These are phyloP conservation scores for Violaceomyces palustris DNA, from an alignment of 1,284 basidiomycete genomes.

Conservation along the genomic window DNA sequence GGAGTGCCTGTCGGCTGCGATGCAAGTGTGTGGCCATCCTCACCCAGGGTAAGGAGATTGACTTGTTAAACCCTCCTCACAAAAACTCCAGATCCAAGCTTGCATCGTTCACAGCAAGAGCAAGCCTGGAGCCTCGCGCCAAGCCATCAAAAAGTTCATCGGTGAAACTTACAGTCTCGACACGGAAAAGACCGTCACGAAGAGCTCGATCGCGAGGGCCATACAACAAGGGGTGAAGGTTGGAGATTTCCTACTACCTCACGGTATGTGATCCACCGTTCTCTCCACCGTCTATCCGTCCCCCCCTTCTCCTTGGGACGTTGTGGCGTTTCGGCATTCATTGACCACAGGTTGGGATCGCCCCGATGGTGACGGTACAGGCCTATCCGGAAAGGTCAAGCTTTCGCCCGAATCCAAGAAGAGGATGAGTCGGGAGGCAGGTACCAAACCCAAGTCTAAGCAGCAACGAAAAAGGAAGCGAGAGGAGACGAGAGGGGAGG, in stretches of 20 bases:
- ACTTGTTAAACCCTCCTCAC: background rate
- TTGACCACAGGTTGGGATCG: background rate
- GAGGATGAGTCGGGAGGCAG: too few relatives aligned
- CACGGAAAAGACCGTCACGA: background rate
- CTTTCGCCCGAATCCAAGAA: background rate
- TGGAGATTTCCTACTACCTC: background rate
- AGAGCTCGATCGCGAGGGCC: background rate
- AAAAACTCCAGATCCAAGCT: background rate
- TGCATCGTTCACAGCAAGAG: background rate
- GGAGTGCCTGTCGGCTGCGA: too few relatives aligned
- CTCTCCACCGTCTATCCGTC: too few relatives aligned
- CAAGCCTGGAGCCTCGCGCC: background rate
- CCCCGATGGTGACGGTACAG: background rate
- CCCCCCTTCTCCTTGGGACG: too few relatives aligned
- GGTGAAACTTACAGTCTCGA: background rate
- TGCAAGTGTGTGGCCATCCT: too few relatives aligned
- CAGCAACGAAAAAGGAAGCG: too few relatives aligned
- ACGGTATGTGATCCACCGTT: too few relatives aligned
- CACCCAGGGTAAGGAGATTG: too few relatives aligned
- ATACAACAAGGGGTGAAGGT: background rate
- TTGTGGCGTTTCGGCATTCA: background rate
- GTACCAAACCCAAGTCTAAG: too few relatives aligned
- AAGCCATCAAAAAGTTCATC: background rate
- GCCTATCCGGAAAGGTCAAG: background rate
- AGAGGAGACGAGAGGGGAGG: too few relatives aligned